Evolutionary conservation across 768 basidiomycete genomes (phyloP), one percentile per base, ranked within the genome.

Genomic region (Chalciporus sphaerocephalus): DNA sequence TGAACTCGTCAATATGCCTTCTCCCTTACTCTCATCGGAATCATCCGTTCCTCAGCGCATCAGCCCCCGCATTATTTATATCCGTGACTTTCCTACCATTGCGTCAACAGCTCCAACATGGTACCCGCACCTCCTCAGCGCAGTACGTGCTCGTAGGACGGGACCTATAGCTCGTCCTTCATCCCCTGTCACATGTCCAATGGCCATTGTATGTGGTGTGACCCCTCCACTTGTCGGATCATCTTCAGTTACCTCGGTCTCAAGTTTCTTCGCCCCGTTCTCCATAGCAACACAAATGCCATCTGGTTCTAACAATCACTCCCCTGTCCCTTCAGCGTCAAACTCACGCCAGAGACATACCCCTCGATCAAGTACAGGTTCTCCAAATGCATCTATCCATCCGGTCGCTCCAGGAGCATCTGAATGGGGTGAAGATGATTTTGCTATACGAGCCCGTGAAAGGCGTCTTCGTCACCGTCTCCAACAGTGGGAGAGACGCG

Each of bases 121-220:
- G 92, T 94, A 87, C 59, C 81, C 89, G 10, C 75, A 83, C 30
- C 74, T 97, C 20, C 72, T 92, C 12, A 73, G 79, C 22, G 84
- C 89, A 11, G 87, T 94, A n/a, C 79, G 83, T 34, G 73, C 82
- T 44, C 77, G 90, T 28, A 79, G 92, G 24, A 75, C 80, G 51
- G 83, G 85, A 2, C 73, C 83, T 3, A 68, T 84, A 7, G 66
- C 80, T 1, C 72, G 80, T 22, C 73, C 81, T 10, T 72, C 79
- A 5, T 78, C 80, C n/a, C 75, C 81, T 1, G 75, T 82, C 11
- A 53, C 65, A 27, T 80, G 80, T 58, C 89, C 92, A 3, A 87
- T 85, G 55, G 80, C 84, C 7, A 90, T 96, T 38, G 73, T 96
- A 15, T 87, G 95, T 56, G 91, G 92, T n/a, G 81, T 90, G 57